Percentiles rank a stretch among this genome's conserved stretches.
These are phyloP conservation scores for Fusarium annulatum DNA, from an alignment of 2,329 filamentous ascomycete species.

Conservation along the genomic window DNA sequence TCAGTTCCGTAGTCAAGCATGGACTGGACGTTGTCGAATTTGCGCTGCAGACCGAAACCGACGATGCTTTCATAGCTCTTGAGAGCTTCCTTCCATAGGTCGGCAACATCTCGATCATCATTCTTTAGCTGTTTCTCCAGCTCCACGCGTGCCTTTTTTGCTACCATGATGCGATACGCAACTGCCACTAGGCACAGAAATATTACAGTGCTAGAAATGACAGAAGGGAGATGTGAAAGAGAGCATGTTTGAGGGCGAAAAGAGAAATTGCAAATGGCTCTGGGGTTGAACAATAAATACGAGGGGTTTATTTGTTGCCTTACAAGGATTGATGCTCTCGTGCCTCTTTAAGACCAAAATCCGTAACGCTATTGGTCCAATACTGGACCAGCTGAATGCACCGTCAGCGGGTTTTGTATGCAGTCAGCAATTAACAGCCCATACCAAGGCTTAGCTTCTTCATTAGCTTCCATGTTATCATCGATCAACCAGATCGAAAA, in stretches of 20 bases:
- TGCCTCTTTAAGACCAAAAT: background rate
- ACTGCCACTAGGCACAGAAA: background rate
- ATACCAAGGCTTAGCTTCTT: background rate
- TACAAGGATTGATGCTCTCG: background rate
- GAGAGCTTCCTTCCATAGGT: conserved; percentile 50
- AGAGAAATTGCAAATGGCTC: background rate
- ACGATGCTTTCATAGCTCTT: conserved; percentile 49
- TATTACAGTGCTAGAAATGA: background rate
- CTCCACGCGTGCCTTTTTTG: background rate
- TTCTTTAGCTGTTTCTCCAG: conserved; percentile 36
- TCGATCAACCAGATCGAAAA: background rate
- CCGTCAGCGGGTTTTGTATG: background rate
- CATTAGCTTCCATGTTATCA: background rate
- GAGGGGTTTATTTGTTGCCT: background rate
- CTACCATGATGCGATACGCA: background rate
- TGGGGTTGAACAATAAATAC: background rate
- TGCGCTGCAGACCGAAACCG: conserved; percentile 47
- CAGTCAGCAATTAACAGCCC: background rate
- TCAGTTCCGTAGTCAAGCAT: conserved; percentile 44
- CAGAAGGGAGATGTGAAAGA: background rate
- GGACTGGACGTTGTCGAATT: conserved; percentile 43
- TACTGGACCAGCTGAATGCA: background rate
- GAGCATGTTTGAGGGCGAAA: background rate
- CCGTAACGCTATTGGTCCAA: background rate
- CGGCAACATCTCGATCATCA: conserved; percentile 46